Evolutionary conservation across 1,139 yeast genomes (phyloP), one percentile per base, ranked within the genome.

Genomic region (Protomyces arabidopsidicola): DNA sequence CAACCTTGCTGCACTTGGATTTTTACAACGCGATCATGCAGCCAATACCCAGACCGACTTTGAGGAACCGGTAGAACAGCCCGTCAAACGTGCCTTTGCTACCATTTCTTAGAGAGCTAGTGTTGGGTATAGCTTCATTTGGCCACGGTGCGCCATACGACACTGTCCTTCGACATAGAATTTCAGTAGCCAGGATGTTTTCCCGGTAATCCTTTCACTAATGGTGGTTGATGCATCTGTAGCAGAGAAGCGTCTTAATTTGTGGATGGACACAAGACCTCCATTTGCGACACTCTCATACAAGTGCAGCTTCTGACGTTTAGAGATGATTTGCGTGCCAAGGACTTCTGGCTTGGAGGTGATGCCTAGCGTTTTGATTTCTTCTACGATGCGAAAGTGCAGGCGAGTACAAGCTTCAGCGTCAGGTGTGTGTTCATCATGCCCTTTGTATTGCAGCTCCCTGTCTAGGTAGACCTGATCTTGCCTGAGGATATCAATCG

Each of bases 1-100:
- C 77, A 95, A 95, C 71, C 79, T 90, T 38, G 93, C 89, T 66
- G 98, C 97, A 1, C 78, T 93, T 74, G 83, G 81, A 70, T 87
- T 83, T 70, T 76, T 88, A 67, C 85, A 84, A 72, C 83, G 81
- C 57, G 91, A 88, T 74, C 91, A 97, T 97, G 83, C 84, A 65
- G 75, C 85, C 70, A 80, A 80, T 58, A 98, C 91, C 72, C 84
- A 82, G 68, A 79, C 82, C 51, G 90, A 86, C 72, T 91, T 86
- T 72, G 96, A 88, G 69, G 90, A 85, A 64, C 80, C 79, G 39
- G 76, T 76, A 64, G 80, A 77, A 64, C 78, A 80, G 67, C 83
- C 81, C 45, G 81, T 83, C 69, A 91, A 91, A 82, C 82, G 98
- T 74, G 84, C 83, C 0, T 91, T 75, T 67, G 67, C 73, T 6